These are phyloP conservation scores for Metschnikowia gruessii DNA, from an alignment of 805 yeast species.

Conservation along the genomic window DNA sequence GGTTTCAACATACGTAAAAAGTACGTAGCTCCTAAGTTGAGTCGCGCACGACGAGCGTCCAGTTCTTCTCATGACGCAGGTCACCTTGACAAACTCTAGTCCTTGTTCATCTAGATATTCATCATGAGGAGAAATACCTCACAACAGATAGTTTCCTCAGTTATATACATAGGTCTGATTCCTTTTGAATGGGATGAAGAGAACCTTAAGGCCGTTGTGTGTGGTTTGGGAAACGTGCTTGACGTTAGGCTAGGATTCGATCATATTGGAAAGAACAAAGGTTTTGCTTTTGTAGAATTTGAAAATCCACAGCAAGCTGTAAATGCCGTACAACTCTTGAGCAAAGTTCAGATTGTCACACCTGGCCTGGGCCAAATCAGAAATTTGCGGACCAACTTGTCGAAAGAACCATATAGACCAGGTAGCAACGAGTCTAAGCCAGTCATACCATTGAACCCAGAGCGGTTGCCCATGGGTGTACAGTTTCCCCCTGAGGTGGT, in stretches of 20 bases:
- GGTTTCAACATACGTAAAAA: too few species aligned
- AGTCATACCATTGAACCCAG: constrained; percentile 43
- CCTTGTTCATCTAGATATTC: not conserved
- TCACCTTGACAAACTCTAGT: not conserved
- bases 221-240: constrained; percentile 70
- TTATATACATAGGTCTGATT: constrained; percentile 57
- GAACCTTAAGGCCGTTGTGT: constrained; percentile 57
- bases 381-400: constrained; percentile 53
- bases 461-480: constrained; percentile 55
- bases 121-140: constrained; percentile 13
- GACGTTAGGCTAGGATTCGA: constrained; percentile 64
- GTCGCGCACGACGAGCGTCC: too few species aligned
- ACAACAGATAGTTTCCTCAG: constrained; percentile 32
- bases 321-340: constrained; percentile 43
- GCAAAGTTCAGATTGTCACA: constrained; percentile 39
- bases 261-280: constrained; percentile 57
- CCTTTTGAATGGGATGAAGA: constrained; percentile 73
- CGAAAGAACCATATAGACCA: constrained; percentile 51
- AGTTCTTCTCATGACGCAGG: too few species aligned
- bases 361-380: constrained; percentile 28
- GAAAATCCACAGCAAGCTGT: constrained; percentile 49
- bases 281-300: constrained; percentile 67
- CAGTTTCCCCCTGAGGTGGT: constrained; percentile 50
- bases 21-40: too few species aligned
- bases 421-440: constrained; percentile 40